Base-by-base conservation (phyloP, 371 early-diverging fungal genomes). In the Rhizopus microsporus region DNA sequence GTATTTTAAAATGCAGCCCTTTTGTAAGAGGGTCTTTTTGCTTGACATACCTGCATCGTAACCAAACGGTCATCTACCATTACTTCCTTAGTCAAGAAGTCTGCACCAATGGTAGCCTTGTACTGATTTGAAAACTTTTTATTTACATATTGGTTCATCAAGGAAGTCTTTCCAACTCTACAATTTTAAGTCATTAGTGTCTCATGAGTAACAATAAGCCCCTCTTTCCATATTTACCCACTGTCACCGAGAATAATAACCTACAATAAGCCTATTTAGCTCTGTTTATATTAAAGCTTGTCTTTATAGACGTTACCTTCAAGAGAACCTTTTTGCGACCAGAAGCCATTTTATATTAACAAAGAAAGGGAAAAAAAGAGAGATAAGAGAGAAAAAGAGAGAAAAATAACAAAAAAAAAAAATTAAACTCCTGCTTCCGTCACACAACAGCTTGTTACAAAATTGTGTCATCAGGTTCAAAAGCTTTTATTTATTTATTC, bases 21-120 rank as follows among this genome's bases (percentile, higher is more conserved):
- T 29, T 46, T 46, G 10, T 42, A 3, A 2, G 15, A n/a, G 15
- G 2, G 8, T 35, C 7, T 44, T 38, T 16, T 12, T 46, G 12
- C 16, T 35, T 50, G 23, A 23, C 23, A 51, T 74, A 91, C 93
- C 88, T 96, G 97, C 84, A 96, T 90, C 16, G 92, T 94, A 10
- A 93, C 91, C 16, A 87, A 69, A 23, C 88, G 81, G 62, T 93
- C 93, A 63, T 93, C 94, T 5, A 93, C 88, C 57, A 88, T 74
- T 15, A 98, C 91, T 73, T 96, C 97, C 71, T 99, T 99, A 57
- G 99, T 97, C 66, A 98, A 80, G 68, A 99, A 99, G 71, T 99
- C 98, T 33, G 99, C 99, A 34, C 99, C 99, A 62, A 99, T 99
- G 59, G 99, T 99, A 29, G 99, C 98, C 75, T 99, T 98, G 85